Evolutionary conservation across 495 filamentous ascomycete species (phyloP), one percentile per base, ranked within the genome.

Genomic region (Penicillium paradoxum): DNA sequence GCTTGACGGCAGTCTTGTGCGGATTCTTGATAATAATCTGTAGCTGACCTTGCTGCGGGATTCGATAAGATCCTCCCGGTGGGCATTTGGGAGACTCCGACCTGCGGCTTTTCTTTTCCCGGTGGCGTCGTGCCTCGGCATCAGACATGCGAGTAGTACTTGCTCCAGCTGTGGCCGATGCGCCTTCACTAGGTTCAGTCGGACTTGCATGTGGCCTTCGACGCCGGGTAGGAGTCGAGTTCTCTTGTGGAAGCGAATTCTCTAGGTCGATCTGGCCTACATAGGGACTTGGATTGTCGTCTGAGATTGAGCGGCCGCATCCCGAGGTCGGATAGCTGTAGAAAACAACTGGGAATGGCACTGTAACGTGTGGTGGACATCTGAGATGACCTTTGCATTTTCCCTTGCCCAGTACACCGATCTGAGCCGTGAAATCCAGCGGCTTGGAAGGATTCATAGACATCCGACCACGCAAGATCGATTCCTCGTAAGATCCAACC

Each of bases 401-500:
- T 32, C 91, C 90, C 55, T 86, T 83, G 7, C 91, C 95, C 27
- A 97, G 74, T 0, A 97, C 93, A 24, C 93, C 93, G 51, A 99
- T 97, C 65, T 97, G 91, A 37, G 93, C 95, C 17, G 92, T 80
- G 64, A 99, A 99, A 55, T 95, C 85, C 18, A 99, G 72, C 24
- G 93, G 93, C 49, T 89, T 91, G 8, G 93, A 97, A 2, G 93
- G 95, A 8, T 85, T 93, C 11, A 91, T 97, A 37, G 95, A 97
- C 93, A 98, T 98, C 48, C 95, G 82, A 24, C 93, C 93, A 19
- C 89, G 83, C 3, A 98, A 73, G 45, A 98, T 97, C 3, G 90
- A 96, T 69, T 98, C 93, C 67, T 98, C 93, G 59, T 96, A 98
- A 3, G 93, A 97, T 0, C 93, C 93, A 15, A 98, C 93, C 86